Evolutionary conservation across 2,329 filamentous ascomycete species (phyloP), one percentile per base, ranked within the genome.

Genomic region (Dactylellina sp.): DNA sequence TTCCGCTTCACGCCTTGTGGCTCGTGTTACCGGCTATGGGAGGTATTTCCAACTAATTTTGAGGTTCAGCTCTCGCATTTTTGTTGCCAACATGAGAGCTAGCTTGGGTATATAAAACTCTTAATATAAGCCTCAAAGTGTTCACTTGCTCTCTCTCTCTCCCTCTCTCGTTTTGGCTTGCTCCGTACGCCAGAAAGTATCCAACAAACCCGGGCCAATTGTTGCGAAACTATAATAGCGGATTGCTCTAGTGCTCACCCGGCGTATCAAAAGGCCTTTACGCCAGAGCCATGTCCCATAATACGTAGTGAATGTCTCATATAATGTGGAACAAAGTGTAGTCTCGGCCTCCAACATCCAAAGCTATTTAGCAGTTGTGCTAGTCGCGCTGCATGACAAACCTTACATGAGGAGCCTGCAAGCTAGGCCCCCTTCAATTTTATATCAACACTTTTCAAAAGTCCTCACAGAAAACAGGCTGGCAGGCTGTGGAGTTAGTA

Each of bases 261-360:
- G 47, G 16, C 11, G 24, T 20, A 47, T 50, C 6, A 25, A 32
- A 50, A 35, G 50, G 35, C 53, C 50, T 44, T 35, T 55, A 55
- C 39, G 39, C 42, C 47, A 24, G 32, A 61, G 56, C 46, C 25
- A 53, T 60, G 42, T 6, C 50, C 44, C 37, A 62, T 46, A 46
- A 62, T 61, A 61, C 64, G 47, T 47, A 70, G 39, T 66, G 37
- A 35, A 52, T 74, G 61, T 74, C 70, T 74, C 70, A 65, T 56
- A 60, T 32, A 42, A 66, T 46, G 53, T 61, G 55, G 61, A 66
- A 66, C 60, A 32, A 60, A 64, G 61, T 62, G 61, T 61, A 66
- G 61, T 74, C 56, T 53, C 37, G 53, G 60, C 56, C 61, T 74
- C 70, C 70, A 74, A 74, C 70, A 74, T 56, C 52, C 70, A 72